These are phyloP conservation scores for Lepidium sativum DNA, from an alignment of 345 rosid genomes.

Conservation along the genomic window DNA sequence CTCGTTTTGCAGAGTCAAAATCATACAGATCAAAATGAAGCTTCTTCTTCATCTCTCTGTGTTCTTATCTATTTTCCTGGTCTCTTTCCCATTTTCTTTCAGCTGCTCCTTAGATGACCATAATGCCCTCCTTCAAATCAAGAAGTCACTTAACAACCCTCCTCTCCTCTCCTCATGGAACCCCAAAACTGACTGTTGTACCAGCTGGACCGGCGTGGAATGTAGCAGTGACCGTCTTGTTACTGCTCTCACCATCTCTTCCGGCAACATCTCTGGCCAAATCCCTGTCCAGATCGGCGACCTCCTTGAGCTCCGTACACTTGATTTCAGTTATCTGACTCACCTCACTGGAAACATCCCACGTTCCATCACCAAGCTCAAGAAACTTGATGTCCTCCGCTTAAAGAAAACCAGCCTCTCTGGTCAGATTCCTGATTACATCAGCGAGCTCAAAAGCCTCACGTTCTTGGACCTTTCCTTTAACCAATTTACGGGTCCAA, in stretches of 20 bases:
- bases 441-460: slow-evolving; percentile 41
- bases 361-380: slow-evolving; percentile 48
- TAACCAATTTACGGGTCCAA: slow-evolving; percentile 52
- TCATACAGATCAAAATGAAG: slow-evolving; percentile 15
- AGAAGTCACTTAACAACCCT: slow-evolving; percentile 47
- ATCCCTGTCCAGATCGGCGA: slow-evolving; percentile 53
- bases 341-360: slow-evolving; percentile 59
- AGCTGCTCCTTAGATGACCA: slow-evolving; percentile 48
- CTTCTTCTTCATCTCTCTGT: background rate
- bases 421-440: slow-evolving; percentile 44
- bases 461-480: slow-evolving; percentile 51
- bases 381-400: slow-evolving; percentile 39
- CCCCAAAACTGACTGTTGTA: slow-evolving; percentile 56
- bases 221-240: slow-evolving; percentile 58
- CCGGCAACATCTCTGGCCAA: slow-evolving; percentile 46
- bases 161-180: slow-evolving; percentile 62
- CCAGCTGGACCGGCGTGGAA: slow-evolving; percentile 48
- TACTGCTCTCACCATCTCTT: slow-evolving; percentile 42
- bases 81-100: slow-evolving; percentile 24
- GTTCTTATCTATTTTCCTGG: slow-evolving; percentile 12
- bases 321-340: slow-evolving; percentile 41
- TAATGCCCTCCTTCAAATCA: slow-evolving; percentile 51
- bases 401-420: slow-evolving; percentile 43
- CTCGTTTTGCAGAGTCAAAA: background rate
- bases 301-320: slow-evolving; percentile 43